Evolutionary conservation across 2,329 filamentous ascomycete species (phyloP).

Genomic region (Monosporascus ibericus): DNA sequence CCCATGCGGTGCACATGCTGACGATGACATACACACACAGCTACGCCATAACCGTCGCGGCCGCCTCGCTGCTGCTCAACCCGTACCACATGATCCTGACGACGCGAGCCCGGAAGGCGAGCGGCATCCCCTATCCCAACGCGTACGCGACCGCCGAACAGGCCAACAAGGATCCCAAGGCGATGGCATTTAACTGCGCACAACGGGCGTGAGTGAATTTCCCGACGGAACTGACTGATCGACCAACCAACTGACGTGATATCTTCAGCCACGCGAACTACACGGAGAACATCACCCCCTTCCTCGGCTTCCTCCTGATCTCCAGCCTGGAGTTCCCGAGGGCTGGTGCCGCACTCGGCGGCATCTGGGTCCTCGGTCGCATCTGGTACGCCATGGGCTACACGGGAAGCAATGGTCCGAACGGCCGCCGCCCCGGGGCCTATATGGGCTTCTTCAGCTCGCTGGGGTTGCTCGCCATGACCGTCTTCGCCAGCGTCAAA

Average conservation of each 20-base stretch:
- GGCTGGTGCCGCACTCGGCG: slow-evolving; percentile 42
- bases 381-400: slow-evolving; percentile 53
- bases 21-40: slow-evolving; percentile 29
- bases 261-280: slow-evolving; percentile 48
- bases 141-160: slow-evolving; percentile 50
- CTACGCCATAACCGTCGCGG: slow-evolving; percentile 54
- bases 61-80: slow-evolving; percentile 54
- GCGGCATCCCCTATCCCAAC: slow-evolving; percentile 50
- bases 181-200: slow-evolving; percentile 55
- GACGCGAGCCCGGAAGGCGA: slow-evolving; percentile 41
- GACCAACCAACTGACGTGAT: slow-evolving; percentile 39
- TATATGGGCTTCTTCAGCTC: slow-evolving; percentile 29
- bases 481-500: slow-evolving; percentile 36
- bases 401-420: slow-evolving; percentile 34
- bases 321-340: slow-evolving; percentile 50
- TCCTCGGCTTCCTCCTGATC: slow-evolving; percentile 48
- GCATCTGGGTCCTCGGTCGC: slow-evolving; percentile 46
- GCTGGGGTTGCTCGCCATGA: slow-evolving; percentile 33
- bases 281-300: slow-evolving; percentile 52
- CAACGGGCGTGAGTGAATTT: slow-evolving; percentile 11
- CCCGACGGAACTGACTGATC: neutral
- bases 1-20: neutral
- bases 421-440: slow-evolving; percentile 37
- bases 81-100: slow-evolving; percentile 44
- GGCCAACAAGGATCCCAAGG: slow-evolving; percentile 47